Conservation (phyloP, 148 eudicot genomes). For the Silene latifolia region DNA sequence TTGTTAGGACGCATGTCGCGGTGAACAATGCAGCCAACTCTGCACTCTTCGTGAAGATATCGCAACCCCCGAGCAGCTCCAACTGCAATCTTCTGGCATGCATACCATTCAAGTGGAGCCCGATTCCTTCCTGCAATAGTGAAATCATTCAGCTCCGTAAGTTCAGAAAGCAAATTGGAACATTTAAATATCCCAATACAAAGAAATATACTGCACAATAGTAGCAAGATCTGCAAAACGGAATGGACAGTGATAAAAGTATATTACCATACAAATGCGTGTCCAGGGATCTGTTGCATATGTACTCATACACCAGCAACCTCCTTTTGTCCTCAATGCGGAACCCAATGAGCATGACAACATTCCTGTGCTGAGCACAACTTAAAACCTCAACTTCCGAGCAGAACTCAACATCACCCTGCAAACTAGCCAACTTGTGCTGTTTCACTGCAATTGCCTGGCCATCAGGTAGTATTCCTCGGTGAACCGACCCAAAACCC, state of each 20-base stretch:
- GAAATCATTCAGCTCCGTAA: slow-evolving; percentile 16
- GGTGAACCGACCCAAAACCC: slow-evolving; percentile 60
- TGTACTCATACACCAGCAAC: slow-evolving; percentile 56
- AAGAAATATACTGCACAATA: not conserved
- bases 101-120: slow-evolving; percentile 55
- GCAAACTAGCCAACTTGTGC: slow-evolving; percentile 57
- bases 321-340: slow-evolving; percentile 59
- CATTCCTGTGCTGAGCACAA: slow-evolving; percentile 69
- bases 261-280: slow-evolving; percentile 52
- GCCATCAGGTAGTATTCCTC: slow-evolving; percentile 58
- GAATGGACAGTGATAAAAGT: not conserved
- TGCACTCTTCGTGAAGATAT: slow-evolving; percentile 74
- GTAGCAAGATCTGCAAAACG: not conserved
- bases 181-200: not conserved
- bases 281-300: slow-evolving; percentile 57
- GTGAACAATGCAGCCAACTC: slow-evolving; percentile 79
- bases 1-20: slow-evolving; percentile 82
- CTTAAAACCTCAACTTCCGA: slow-evolving; percentile 63
- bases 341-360: slow-evolving; percentile 58
- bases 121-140: slow-evolving; percentile 44
- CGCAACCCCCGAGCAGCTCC: slow-evolving; percentile 73
- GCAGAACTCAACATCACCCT: slow-evolving; percentile 60
- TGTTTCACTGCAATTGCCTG: slow-evolving; percentile 64
- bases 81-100: slow-evolving; percentile 60
- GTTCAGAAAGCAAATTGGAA: no score